phyloP scores from a whole-genome alignment of 1,284 basidiomycete genomes.

The Ganoderma leucocontextum region DNA sequence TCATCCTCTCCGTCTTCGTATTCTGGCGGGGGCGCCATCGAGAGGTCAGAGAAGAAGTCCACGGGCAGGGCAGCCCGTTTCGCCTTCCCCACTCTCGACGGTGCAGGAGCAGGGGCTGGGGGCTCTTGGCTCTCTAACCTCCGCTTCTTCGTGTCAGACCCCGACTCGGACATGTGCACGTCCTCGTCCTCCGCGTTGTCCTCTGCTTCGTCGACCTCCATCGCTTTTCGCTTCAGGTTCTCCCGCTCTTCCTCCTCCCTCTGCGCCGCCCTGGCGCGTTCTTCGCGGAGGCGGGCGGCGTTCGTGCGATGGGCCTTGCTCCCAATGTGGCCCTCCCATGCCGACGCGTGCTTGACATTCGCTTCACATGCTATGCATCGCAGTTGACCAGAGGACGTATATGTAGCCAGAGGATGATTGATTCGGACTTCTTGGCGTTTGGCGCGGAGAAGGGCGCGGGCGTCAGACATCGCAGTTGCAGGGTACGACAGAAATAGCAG shows the following conservation, averaged over 20 bases:
- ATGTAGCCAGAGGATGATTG: conserved; percentile 75
- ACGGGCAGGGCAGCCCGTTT: conserved; percentile 55
- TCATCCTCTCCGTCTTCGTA: conserved; percentile 57
- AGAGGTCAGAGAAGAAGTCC: conserved; percentile 84
- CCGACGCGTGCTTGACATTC: conserved; percentile 73
- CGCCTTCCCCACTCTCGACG: not conserved
- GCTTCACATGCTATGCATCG: conserved; percentile 72
- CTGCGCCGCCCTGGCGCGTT: conserved; percentile 46
- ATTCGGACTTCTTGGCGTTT: conserved; percentile 78
- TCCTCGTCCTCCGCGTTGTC: conserved; percentile 41
- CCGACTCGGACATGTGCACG: conserved; percentile 13
- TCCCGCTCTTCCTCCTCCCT: conserved; percentile 38
- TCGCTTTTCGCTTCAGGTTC: conserved; percentile 53
- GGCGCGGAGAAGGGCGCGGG: conserved; percentile 76
- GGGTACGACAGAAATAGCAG: not conserved
- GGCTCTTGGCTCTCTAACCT: conserved; percentile 27
- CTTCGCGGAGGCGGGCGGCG: conserved; percentile 61
- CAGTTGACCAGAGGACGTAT: conserved; percentile 69
- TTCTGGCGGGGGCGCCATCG: conserved; percentile 51
- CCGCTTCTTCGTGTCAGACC: conserved; percentile 26
- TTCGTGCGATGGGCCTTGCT: conserved; percentile 78
- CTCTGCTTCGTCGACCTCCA: conserved; percentile 45
- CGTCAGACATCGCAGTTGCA: conserved; percentile 67
- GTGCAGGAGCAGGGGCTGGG: conserved; percentile 18
- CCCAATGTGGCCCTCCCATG: conserved; percentile 88